Base-by-base conservation (phyloP, 202 grass and related monocot genomes). In the Sporobolus alterniflorus region DNA sequence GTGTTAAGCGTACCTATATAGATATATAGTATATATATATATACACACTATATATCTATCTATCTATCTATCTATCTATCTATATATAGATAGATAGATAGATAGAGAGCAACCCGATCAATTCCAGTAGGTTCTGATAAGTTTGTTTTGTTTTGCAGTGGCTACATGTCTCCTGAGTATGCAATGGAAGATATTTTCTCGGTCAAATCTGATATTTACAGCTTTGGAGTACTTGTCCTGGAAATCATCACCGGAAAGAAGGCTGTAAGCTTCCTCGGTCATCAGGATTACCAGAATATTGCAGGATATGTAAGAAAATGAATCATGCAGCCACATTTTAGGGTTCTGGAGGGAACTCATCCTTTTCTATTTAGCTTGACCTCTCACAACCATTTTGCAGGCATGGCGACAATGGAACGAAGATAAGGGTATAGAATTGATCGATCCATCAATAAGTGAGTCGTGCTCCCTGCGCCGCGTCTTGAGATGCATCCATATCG, bases 111-210 rank as follows among this genome's bases (percentile, higher is more conserved):
- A 73, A 40, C 69, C 57, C 21, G 16, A 30, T 3, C 26, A 43
- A 46, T 75, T 15, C 21, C 13, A 40, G 17, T 57, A 36, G 57
- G 32, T 74, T 39, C 67, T 46, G 13, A 57, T 60, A 81, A 4
- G 1, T 47, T 79, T 33, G 6, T 77, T 77, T 64, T 40, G 11
- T 91, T 86, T 79, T 75, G 73, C 67, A 97, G 94, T 42, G 94
- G 94, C 75, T 97, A 97, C 83, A 97, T 97, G 94, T 97, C 94
- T 44, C 91, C 91, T 28, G 91, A 97, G 60, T 97, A 97, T 29
- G 94, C 94, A 9, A 97, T 97, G 94, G 91, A 94, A 89, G 94
- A 92, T 64, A 83, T 97, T 74, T 97, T 97, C 88, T 97, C 94
- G 0, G 83, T 94, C 25, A 92, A 94, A 79, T 97, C 94, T 9